These are phyloP conservation scores for Diplodia corticola DNA, from an alignment of 2,329 filamentous ascomycete genomes.

Conservation along the genomic window DNA sequence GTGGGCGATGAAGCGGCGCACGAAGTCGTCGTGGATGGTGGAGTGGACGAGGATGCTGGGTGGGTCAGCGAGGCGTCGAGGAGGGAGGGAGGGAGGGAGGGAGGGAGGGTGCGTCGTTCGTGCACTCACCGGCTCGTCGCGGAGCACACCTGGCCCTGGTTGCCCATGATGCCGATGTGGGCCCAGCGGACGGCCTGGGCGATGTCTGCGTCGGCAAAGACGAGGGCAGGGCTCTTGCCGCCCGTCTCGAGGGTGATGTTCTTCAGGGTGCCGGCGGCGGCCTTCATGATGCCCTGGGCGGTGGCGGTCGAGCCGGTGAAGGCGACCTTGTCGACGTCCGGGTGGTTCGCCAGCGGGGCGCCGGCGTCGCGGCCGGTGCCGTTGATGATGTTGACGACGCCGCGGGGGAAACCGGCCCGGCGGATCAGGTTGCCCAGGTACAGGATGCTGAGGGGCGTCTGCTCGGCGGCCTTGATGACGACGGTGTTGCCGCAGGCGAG, in stretches of 20 bases:
- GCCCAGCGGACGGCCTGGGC: constrained; percentile 41
- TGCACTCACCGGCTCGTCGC: constrained; percentile 44
- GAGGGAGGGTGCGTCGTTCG: too few species aligned
- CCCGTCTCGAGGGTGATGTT: constrained; percentile 61
- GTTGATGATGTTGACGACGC: constrained; percentile 60
- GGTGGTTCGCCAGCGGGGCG: constrained; percentile 59
- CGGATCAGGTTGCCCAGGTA: constrained; percentile 55
- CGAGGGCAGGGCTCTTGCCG: constrained; percentile 61
- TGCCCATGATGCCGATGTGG: constrained; percentile 50
- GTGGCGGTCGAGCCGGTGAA: constrained; percentile 64
- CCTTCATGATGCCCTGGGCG: constrained; percentile 60
- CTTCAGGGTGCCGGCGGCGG: constrained; percentile 58
- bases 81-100: too few species aligned
- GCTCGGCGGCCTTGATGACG: constrained; percentile 58
- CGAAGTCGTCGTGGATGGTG: constrained; percentile 59
- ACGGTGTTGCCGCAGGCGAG: constrained; percentile 59
- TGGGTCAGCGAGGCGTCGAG: too few species aligned
- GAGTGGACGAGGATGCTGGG: constrained; percentile 58
- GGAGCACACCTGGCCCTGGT: constrained; percentile 54
- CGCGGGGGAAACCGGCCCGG: constrained; percentile 52
- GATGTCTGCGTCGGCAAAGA: constrained; percentile 54
- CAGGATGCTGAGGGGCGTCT: constrained; percentile 55
- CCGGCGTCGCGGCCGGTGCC: constrained; percentile 59
- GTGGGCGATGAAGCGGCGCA: constrained; percentile 45
- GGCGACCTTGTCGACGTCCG: constrained; percentile 60